Evolutionary conservation across 2,329 filamentous ascomycete species (phyloP).

Genomic region (Pseudocercospora pini-densiflorae): DNA sequence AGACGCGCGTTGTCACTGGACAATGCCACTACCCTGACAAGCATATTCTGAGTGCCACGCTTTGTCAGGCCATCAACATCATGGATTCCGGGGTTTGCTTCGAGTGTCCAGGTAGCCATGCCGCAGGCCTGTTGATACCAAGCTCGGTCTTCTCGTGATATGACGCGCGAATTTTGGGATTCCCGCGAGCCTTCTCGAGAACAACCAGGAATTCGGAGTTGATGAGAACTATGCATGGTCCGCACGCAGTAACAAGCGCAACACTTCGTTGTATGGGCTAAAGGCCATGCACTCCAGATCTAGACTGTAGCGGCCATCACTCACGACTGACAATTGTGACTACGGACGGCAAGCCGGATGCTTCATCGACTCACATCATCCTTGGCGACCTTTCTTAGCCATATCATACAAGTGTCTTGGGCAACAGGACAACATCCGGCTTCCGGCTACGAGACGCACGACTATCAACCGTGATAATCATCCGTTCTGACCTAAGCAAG

Average conservation of each 20-base stretch:
- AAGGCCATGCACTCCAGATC: background rate
- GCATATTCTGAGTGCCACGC: background rate
- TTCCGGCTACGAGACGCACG: background rate
- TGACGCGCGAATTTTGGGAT: background rate
- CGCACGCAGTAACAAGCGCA: background rate
- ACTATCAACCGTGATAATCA: background rate
- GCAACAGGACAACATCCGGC: background rate
- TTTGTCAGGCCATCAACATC: constrained; percentile 2
- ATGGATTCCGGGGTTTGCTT: background rate
- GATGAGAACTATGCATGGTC: background rate
- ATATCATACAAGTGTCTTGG: background rate
- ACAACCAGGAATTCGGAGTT: background rate
- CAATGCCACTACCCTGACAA: background rate
- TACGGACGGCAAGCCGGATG: background rate
- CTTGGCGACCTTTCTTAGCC: background rate
- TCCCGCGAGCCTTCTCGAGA: background rate
- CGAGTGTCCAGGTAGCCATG: background rate
- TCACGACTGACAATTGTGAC: background rate
- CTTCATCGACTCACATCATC: background rate
- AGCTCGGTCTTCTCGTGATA: background rate
- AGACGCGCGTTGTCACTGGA: background rate
- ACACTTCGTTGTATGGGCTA: background rate
- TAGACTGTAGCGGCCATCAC: no score
- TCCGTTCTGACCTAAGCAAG: background rate
- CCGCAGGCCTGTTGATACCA: background rate